These are phyloP conservation scores for Plasmodium billcollinsi DNA, from an alignment of 169 alveolate genomes.

Conservation along the genomic window DNA sequence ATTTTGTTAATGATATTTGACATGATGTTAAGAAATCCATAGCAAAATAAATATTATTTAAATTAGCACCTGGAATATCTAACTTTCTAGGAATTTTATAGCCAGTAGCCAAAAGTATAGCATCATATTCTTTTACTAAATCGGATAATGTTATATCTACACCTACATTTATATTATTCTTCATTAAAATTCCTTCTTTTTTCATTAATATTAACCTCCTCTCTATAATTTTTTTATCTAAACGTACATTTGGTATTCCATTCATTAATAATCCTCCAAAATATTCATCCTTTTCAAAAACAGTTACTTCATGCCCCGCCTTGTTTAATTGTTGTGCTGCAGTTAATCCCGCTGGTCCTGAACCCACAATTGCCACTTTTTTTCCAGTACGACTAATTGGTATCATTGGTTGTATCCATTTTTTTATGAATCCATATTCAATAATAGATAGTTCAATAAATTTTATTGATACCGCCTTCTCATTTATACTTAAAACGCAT, in stretches of 20 bases:
- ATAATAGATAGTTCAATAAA: slow-evolving; percentile 83
- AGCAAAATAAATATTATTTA: slow-evolving; percentile 77
- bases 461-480: slow-evolving; percentile 83
- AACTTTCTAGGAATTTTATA: slow-evolving; percentile 68
- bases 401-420: slow-evolving; percentile 84
- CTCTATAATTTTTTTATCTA: slow-evolving; percentile 82
- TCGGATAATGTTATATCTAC: slow-evolving; percentile 60
- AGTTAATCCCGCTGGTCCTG: slow-evolving; percentile 85
- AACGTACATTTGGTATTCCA: slow-evolving; percentile 85
- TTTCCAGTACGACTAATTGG: slow-evolving; percentile 78
- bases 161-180: slow-evolving; percentile 61
- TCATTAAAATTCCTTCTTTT: slow-evolving; percentile 78
- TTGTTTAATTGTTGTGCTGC: slow-evolving; percentile 86
- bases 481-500: slow-evolving; percentile 84
- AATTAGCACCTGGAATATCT: slow-evolving; percentile 77
- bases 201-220: slow-evolving; percentile 76
- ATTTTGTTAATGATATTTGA: slow-evolving; percentile 78
- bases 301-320: slow-evolving; percentile 81
- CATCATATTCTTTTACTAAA: slow-evolving; percentile 76
- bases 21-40: slow-evolving; percentile 80
- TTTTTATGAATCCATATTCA: slow-evolving; percentile 81
- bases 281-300: slow-evolving; percentile 80
- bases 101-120: slow-evolving; percentile 83
- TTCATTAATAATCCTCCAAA: slow-evolving; percentile 84
- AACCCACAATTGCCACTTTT: slow-evolving; percentile 82